Conservation (phyloP, 495 filamentous ascomycete species). For the Podospora pseudocomata region DNA sequence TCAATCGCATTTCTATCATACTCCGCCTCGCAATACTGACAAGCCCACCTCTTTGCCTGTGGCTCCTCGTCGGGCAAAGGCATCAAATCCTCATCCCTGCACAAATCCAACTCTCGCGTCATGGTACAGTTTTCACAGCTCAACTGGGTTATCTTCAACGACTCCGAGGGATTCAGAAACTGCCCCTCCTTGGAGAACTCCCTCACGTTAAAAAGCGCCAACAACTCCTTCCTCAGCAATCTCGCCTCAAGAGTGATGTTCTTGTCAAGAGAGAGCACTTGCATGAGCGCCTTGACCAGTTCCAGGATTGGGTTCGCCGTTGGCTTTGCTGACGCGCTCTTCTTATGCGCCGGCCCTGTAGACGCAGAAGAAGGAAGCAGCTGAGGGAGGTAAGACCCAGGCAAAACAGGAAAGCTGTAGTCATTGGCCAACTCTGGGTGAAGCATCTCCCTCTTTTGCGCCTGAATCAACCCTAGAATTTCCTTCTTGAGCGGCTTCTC, state of each 20-base stretch:
- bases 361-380: constrained; percentile 7
- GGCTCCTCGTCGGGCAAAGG: constrained; percentile 35
- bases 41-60: constrained; percentile 62
- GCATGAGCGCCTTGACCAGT: constrained; percentile 85
- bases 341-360: constrained; percentile 9
- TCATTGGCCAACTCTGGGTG: constrained; percentile 85
- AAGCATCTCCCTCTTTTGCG: constrained; percentile 83
- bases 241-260: constrained; percentile 82
- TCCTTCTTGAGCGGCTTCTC: constrained; percentile 88
- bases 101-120: constrained; percentile 85
- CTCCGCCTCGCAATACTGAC: constrained; percentile 69
- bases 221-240: constrained; percentile 80
- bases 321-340: constrained; percentile 22
- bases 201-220: constrained; percentile 84
- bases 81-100: constrained; percentile 82
- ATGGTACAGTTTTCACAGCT: constrained; percentile 85
- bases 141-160: constrained; percentile 66
- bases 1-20: constrained; percentile 76
- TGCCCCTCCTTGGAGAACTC: constrained; percentile 86
- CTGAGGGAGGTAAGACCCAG: constrained; percentile 60
- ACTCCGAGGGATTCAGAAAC: constrained; percentile 81
- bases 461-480: constrained; percentile 69
- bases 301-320: constrained; percentile 78
- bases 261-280: constrained; percentile 84
- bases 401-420: constrained; percentile 80